phyloP scores from a whole-genome alignment of 1,284 basidiomycete species.

The Austroboletus niveus region DNA sequence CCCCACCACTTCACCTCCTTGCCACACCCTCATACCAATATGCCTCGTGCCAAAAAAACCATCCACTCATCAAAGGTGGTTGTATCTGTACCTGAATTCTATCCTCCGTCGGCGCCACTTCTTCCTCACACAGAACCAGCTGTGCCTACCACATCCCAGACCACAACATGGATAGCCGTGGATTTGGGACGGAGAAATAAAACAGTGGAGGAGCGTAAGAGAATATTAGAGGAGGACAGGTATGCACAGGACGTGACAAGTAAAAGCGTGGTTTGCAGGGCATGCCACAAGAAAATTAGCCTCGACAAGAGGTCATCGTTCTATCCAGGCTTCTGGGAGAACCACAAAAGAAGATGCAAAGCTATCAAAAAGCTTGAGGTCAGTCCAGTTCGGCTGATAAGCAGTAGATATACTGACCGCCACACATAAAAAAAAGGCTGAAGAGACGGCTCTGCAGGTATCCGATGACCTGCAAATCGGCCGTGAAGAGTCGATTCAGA shows the following conservation, averaged over 20 bases:
- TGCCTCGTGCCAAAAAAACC: constrained; percentile 19
- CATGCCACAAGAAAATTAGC: constrained; percentile 29
- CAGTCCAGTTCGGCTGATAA: constrained; percentile 5
- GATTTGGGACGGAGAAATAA: constrained; percentile 32
- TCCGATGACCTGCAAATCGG: no score
- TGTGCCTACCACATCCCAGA: neutral
- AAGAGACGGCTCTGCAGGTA: no score
- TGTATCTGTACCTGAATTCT: constrained; percentile 2
- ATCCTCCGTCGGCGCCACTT: constrained; percentile 13
- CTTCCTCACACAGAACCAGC: neutral
- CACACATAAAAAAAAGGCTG: constrained; percentile 13
- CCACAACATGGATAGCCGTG: constrained; percentile 8
- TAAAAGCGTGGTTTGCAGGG: constrained; percentile 28
- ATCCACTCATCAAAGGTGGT: constrained; percentile 8
- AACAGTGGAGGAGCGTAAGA: constrained; percentile 28
- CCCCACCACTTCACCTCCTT: constrained; percentile 13
- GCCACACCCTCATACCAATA: constrained; percentile 7
- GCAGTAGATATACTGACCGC: constrained; percentile 10
- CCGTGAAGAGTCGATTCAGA: no score
- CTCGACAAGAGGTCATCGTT: constrained; percentile 34
- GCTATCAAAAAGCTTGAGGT: constrained; percentile 26
- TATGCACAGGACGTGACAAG: constrained; percentile 23
- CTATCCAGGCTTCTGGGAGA: constrained; percentile 32
- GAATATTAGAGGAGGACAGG: constrained; percentile 29
- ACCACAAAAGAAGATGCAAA: constrained; percentile 29